Evolutionary conservation across 2,329 filamentous ascomycete species (phyloP).

Genomic region (Septoria petroselini): DNA sequence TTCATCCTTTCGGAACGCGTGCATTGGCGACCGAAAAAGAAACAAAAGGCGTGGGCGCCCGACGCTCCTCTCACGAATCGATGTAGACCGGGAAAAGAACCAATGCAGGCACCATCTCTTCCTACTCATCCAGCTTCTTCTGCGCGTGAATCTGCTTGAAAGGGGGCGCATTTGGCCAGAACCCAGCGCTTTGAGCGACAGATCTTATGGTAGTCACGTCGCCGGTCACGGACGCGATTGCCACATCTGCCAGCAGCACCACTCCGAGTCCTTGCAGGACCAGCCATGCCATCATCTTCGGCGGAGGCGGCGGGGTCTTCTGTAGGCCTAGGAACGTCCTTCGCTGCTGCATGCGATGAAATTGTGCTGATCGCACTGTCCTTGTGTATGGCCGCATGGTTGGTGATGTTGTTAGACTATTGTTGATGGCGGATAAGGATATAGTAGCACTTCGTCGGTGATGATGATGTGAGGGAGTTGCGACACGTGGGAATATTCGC

Average conservation of each 20-base stretch:
- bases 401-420: no score
- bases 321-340: constrained; percentile 36
- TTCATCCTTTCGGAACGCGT: no score
- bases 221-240: constrained; percentile 26
- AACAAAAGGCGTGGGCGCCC: no score
- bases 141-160: constrained; percentile 25
- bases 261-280: constrained; percentile 37
- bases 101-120: not conserved
- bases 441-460: no score
- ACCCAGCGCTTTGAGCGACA: constrained; percentile 32
- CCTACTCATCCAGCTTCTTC: constrained; percentile 6
- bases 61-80: no score
- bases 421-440: no score
- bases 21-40: no score
- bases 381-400: constrained; percentile 9
- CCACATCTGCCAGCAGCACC: constrained; percentile 34
- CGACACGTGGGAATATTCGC: no score
- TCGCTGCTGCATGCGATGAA: constrained; percentile 18
- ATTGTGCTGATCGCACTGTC: not conserved
- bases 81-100: no score
- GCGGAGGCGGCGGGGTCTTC: constrained; percentile 32
- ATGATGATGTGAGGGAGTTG: no score
- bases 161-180: constrained; percentile 28
- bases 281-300: constrained; percentile 35
- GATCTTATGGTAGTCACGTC: constrained; percentile 29